A percentile compares a stretch with the other conserved stretches of the same genome.
phyloP scores from a whole-genome alignment of 192 early-diverging fungal genomes.

The Podila minutissima region DNA sequence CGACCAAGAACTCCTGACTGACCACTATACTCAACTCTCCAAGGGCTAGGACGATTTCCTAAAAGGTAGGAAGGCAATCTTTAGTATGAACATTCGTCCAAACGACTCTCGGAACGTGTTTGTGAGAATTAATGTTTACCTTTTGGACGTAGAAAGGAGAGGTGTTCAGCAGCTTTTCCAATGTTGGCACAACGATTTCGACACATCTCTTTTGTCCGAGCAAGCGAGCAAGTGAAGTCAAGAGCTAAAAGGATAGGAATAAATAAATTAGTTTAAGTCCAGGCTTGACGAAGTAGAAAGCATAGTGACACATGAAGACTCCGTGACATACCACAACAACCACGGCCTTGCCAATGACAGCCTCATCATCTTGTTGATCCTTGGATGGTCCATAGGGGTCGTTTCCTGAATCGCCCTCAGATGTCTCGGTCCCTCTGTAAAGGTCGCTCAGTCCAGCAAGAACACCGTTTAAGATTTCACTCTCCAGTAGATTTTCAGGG shows the following conservation, averaged over 20 bases:
- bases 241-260: slow-evolving; percentile 40
- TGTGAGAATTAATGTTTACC: slow-evolving; percentile 11
- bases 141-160: slow-evolving; percentile 68
- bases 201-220: slow-evolving; percentile 60
- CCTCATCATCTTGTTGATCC: slow-evolving; percentile 48
- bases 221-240: slow-evolving; percentile 56
- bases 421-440: slow-evolving; percentile 21
- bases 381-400: neutral
- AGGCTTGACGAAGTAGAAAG: neutral
- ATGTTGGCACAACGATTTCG: slow-evolving; percentile 56
- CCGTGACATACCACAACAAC: slow-evolving; percentile 48
- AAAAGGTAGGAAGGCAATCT: neutral
- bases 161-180: slow-evolving; percentile 56
- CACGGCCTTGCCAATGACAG: slow-evolving; percentile 52
- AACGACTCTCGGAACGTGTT: neutral
- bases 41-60: slow-evolving; percentile 52
- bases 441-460: slow-evolving; percentile 56
- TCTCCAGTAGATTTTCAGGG: slow-evolving; percentile 53
- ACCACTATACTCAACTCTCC: slow-evolving; percentile 29
- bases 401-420: slow-evolving; percentile 11
- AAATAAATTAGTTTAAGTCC: neutral
- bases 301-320: neutral
- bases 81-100: neutral
- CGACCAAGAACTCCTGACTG: slow-evolving; percentile 29
- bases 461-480: slow-evolving; percentile 62